Percentiles rank a stretch among this genome's conserved stretches.
Evolutionary conservation across 2,329 filamentous ascomycete genomes (phyloP).

Genomic region (Sclerotinia spermophila): DNA sequence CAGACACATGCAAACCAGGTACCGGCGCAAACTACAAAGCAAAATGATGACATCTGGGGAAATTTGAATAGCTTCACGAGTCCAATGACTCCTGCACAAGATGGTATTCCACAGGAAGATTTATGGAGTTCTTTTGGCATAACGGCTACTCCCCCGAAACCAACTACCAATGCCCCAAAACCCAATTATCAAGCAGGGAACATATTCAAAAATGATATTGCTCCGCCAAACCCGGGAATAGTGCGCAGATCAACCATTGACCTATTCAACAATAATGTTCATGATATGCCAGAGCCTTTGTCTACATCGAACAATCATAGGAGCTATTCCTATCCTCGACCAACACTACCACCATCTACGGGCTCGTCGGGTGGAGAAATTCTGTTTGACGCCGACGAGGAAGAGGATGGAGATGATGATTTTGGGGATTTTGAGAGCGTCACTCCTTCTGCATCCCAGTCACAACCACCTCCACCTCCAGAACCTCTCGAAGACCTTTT

Average conservation of each 20-base stretch:
- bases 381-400: conserved; percentile 40
- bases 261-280: conserved; percentile 28
- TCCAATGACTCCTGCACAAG: conserved; percentile 13
- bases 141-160: conserved; percentile 16
- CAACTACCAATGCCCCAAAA: conserved; percentile 16
- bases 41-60: conserved; percentile 30
- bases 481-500: conserved; percentile 36
- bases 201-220: conserved; percentile 6
- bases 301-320: conserved; percentile 4
- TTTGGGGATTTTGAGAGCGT: conserved; percentile 67
- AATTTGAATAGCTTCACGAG: conserved; percentile 26
- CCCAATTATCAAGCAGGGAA: conserved; percentile 22
- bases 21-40: conserved; percentile 9
- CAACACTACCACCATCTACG: conserved; percentile 17
- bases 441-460: conserved; percentile 31
- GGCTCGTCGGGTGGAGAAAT: conserved; percentile 31
- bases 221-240: conserved; percentile 22
- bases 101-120: conserved; percentile 26
- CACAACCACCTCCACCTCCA: conserved; percentile 17
- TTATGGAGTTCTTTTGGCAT: conserved; percentile 35
- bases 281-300: conserved; percentile 20
- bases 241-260: conserved; percentile 31
- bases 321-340: conserved; percentile 3
- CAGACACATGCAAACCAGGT: conserved; percentile 18
- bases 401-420: conserved; percentile 53